phyloP scores from a whole-genome alignment of 768 basidiomycete species.

The Tubosaeta sp. region DNA sequence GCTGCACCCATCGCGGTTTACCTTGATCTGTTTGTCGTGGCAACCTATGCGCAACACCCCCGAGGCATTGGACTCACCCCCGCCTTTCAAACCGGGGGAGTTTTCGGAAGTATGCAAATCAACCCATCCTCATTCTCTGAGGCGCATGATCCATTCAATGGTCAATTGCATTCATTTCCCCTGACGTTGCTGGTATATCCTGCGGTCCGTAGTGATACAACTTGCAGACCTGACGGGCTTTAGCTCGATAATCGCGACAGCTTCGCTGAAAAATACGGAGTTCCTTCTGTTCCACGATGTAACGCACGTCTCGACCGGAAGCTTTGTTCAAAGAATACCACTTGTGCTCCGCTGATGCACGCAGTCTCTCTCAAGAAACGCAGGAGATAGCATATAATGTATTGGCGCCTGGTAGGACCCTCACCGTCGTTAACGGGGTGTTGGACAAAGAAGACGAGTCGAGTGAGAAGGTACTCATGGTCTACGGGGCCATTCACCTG shows the following conservation, averaged over 20 bases:
- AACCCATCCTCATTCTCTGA: constrained; percentile 32
- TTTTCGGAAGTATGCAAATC: constrained; percentile 28
- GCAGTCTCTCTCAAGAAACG: constrained; percentile 29
- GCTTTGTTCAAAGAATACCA: constrained; percentile 10
- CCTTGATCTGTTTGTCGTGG: constrained; percentile 31
- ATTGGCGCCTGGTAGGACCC: constrained; percentile 27
- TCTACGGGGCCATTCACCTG: constrained; percentile 4
- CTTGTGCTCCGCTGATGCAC: neutral
- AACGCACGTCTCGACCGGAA: constrained; percentile 33
- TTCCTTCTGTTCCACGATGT: constrained; percentile 33
- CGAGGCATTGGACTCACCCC: constrained; percentile 21
- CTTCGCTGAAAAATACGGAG: constrained; percentile 30
- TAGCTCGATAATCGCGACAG: constrained; percentile 34
- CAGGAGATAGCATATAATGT: constrained; percentile 29
- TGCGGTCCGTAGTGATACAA: constrained; percentile 24
- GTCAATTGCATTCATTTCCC: constrained; percentile 22
- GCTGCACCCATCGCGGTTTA: constrained; percentile 33
- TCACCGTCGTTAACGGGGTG: constrained; percentile 12
- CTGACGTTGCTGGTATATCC: no score
- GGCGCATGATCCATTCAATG: constrained; percentile 37
- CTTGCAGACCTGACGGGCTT: constrained; percentile 33
- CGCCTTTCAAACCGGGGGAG: constrained; percentile 28
- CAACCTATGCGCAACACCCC: constrained; percentile 28
- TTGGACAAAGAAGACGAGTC: neutral
- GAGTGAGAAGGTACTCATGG: constrained; percentile 1